Percentiles rank a stretch among this genome's conserved stretches.
These are phyloP conservation scores for Aureobasidium namibiae DNA, from an alignment of 2,329 filamentous ascomycete genomes.

Conservation along the genomic window DNA sequence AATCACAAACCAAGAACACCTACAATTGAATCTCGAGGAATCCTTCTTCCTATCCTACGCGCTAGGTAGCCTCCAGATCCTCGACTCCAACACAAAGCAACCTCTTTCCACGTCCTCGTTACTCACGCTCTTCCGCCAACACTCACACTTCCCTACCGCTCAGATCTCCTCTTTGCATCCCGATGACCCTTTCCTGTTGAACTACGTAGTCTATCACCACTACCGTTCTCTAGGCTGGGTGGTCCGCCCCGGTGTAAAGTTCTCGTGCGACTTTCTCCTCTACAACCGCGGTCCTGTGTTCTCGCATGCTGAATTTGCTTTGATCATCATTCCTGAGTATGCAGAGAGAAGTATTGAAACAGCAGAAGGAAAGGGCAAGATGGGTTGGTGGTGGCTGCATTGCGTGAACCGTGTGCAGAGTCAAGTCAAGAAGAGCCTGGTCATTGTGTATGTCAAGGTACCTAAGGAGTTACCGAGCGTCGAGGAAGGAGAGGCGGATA, in stretches of 20 bases:
- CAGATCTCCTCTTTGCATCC: conserved; percentile 46
- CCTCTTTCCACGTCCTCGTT: conserved; percentile 39
- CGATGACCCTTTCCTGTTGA: conserved; percentile 76
- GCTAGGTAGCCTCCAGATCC: conserved; percentile 63
- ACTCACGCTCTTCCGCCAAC: conserved; percentile 47
- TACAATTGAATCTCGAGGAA: conserved; percentile 87
- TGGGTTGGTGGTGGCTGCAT: conserved; percentile 75
- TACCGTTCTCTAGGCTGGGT: conserved; percentile 95
- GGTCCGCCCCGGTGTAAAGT: conserved; percentile 85
- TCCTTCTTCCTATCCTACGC: conserved; percentile 83
- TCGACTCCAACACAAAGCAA: conserved; percentile 17
- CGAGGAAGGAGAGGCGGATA: conserved; percentile 39
- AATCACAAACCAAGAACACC: conserved; percentile 61
- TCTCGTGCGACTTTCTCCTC: conserved; percentile 88
- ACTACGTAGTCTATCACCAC: conserved; percentile 89
- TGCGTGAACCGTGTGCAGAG: conserved; percentile 81
- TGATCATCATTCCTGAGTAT: conserved; percentile 79
- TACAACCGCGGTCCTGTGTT: conserved; percentile 92
- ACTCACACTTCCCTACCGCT: conserved; percentile 19
- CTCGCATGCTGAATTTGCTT: conserved; percentile 85
- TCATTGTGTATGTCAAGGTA: conserved; percentile 86
- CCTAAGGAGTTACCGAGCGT: conserved; percentile 49
- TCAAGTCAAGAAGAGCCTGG: conserved; percentile 82
- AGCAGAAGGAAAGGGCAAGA: conserved; percentile 42
- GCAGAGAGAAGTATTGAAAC: conserved; percentile 36